Base-by-base conservation (phyloP, 169 alveolate genomes). In the Cryptosporidium ryanae region DNA sequence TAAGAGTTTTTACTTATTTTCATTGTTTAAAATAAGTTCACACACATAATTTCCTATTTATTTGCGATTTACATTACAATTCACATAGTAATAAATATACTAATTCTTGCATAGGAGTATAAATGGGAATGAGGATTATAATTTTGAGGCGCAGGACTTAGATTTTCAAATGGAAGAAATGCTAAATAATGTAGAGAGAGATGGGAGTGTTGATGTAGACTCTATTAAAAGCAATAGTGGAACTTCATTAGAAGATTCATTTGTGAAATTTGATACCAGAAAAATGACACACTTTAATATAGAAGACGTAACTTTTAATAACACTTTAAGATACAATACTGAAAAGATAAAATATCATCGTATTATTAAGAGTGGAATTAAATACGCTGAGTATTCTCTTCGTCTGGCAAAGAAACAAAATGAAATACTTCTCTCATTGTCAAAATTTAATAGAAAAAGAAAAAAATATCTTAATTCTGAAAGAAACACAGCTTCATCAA, bases 181-280 rank as follows among this genome's bases (percentile, higher is more conserved):
- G n/a, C 23, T 68, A 18, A 21, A 31, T 10, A 44, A 43, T 15
- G 38, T 61, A 13, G 71, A 76, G 17, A 29, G 21, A 5, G 87
- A 59, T 3, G 43, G 59, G 38, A 61, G 64, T 25, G 12, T 52
- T 8, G 44, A 59, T 44, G 21, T 44, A 46, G 12, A 1, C 2
- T 12, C 65, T 2, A 38, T 2, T 15, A 21, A 13, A 12, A 52
- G 15, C 5, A 50, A 6, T 8, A 10, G 17, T 13, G n/a, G n/a
- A 50, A 2, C 4, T 23, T 12, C 25, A 25, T 48, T 29, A 29
- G 87, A 76, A 12, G 87, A 76, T 50, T 76, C 87, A 1, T 76
- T 76, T 76, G 68, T 76, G 13, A 76, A 76, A 63, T 76, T 76
- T 76, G 71, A 76, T 13, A 76, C 87, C 2, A 61, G 71, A 5